Evolutionary conservation across 208 protist genomes (phyloP).

Genomic region (Trypanosoma platydactyli): DNA sequence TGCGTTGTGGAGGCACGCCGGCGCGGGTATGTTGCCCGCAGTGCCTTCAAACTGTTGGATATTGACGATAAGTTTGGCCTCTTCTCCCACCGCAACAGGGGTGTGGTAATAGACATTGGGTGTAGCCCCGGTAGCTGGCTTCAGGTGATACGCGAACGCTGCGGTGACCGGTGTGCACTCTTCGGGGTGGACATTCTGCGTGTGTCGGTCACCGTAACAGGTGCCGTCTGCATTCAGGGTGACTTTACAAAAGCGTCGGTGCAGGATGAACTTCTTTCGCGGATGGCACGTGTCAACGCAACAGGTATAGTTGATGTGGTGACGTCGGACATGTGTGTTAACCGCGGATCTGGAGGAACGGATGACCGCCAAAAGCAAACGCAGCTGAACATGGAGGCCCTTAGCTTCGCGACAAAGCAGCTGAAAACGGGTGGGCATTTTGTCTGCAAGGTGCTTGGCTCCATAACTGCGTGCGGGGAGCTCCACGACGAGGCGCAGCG

Average conservation of each 20-base stretch:
- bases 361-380: slow-evolving; percentile 71
- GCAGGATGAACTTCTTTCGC: slow-evolving; percentile 41
- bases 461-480: slow-evolving; percentile 44
- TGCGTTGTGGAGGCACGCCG: slow-evolving; percentile 66
- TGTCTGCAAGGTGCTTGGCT: slow-evolving; percentile 80
- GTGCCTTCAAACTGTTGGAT: slow-evolving; percentile 74
- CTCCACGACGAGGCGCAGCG: slow-evolving; percentile 35
- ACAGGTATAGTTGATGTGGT: slow-evolving; percentile 51
- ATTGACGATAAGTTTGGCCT: slow-evolving; percentile 73
- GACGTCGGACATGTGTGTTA: slow-evolving; percentile 88
- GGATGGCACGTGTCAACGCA: slow-evolving; percentile 17
- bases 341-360: slow-evolving; percentile 55
- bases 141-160: slow-evolving; percentile 74
- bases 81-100: slow-evolving; percentile 42
- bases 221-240: slow-evolving; percentile 67
- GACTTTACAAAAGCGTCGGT: slow-evolving; percentile 60
- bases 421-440: slow-evolving; percentile 68
- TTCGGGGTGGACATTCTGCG: slow-evolving; percentile 71
- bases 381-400: slow-evolving; percentile 46
- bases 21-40: slow-evolving; percentile 75
- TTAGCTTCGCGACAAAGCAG: slow-evolving; percentile 49
- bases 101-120: slow-evolving; percentile 73
- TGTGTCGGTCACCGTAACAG: slow-evolving; percentile 47
- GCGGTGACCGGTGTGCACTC: slow-evolving; percentile 60
- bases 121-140: slow-evolving; percentile 88